Evolutionary conservation across 805 yeast species (phyloP), one percentile per base, ranked within the genome.

Genomic region (Danielia reshetovae): DNA sequence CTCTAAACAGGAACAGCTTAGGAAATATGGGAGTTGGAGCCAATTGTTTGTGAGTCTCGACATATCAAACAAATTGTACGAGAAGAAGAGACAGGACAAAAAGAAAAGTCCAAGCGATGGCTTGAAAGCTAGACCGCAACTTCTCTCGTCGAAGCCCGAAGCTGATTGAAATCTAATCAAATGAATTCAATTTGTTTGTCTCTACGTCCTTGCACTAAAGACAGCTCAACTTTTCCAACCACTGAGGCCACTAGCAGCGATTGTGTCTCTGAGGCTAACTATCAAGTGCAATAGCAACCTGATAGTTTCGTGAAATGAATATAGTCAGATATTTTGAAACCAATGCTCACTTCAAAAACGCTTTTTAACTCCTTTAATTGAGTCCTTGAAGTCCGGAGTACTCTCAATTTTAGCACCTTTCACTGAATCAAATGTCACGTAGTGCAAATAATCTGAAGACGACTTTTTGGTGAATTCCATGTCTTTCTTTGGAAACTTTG

Each of bases 371-470:
- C 7, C 24, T 16, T 32, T 32, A 14, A 32, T 67, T 7, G 70
- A 58, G 14, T 59, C 54, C 22, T 48, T 42, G 48, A 69, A 72
- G 41, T 57, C 59, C 2, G 68, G 61, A 0, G 78, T 68, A 38
- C 72, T 73, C 37, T 62, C 59, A 42, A 72, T 70, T 9, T 51
- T 54, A 1, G 70, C 68, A 4, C 54, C 54, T 35, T 65, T 60
- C 2, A 72, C 72, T 18, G 65, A 57, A 11, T 35, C 37, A 3
- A 76, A 65, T 0, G 68, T 63, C 2, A 69, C 79, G 35, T 70
- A 67, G 42, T 69, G 72, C 36, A 75, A 55, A 36, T 65, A 73
- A 46, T 74, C 81, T 4, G 62, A 63, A 0, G 72, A 53, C 18
- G 39, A 23, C 16, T 38, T 36, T 6, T 35, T 37, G 16, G 12